Evolutionary conservation across 495 filamentous ascomycete species (phyloP), one percentile per base, ranked within the genome.

Genomic region (Bacidia gigantensis): DNA sequence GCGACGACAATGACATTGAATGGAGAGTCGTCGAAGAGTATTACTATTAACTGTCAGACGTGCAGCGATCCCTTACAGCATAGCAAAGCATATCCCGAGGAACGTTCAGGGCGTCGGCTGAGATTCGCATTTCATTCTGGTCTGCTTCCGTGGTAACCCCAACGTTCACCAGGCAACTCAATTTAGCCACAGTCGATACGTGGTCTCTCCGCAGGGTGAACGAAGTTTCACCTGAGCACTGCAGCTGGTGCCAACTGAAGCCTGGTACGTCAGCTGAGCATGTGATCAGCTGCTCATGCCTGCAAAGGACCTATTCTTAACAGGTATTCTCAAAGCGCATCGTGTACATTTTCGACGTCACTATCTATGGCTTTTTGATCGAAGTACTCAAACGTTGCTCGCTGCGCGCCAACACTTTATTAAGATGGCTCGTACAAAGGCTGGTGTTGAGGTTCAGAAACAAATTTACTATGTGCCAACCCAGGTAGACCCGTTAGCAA

Each of bases 1-100:
- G 11, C 14, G 25, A 38, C 1, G 39, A n/a, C n/a, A n/a, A 40
- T 11, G 56, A 51, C 2, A n/a, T 54, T 21, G 52, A 46, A n/a
- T 58, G 56, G 56, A 54, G 47, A 20, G 46, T 58, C n/a, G 32
- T 47, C 9, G 56, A 58, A 26, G 56, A 58, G n/a, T 58, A 58
- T 24, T 58, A 58, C 17, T 58, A 41, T 35, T 58, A 25, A 50
- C 5, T 35, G 7, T 35, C 14, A 14, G 29, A 35, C 14, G 29
- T 35, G 29, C 14, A 14, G 14, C 29, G 29, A 14, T 7, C 29
- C n/a, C n/a, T n/a, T n/a, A n/a, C n/a, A n/a, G n/a, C n/a, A n/a
- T n/a, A n/a, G n/a, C n/a, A n/a, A n/a, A n/a, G n/a, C n/a, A n/a
- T n/a, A n/a, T n/a, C n/a, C n/a, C n/a, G n/a, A n/a, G n/a, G n/a